A percentile compares a stretch with the other conserved stretches of the same genome.
These are phyloP conservation scores for Cylindrotheca closterium DNA, from an alignment of 108 stramenopile genomes.

Conservation along the genomic window DNA sequence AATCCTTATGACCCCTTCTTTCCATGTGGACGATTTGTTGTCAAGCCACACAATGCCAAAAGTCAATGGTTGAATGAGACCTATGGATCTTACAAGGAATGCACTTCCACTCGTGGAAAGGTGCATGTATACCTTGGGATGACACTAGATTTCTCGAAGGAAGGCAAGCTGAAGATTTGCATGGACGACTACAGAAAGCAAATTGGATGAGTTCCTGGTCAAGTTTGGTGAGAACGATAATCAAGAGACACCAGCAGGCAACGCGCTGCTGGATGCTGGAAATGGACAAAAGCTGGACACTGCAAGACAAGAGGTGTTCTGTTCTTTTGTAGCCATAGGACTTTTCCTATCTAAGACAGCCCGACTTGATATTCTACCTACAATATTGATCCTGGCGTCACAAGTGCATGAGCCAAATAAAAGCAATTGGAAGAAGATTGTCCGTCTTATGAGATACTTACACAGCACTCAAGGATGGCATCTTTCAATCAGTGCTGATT, in stretches of 20 bases:
- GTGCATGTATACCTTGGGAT: conserved; percentile 4
- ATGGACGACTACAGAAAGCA: neutral
- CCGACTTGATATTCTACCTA: conserved; percentile 2
- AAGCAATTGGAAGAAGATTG: neutral
- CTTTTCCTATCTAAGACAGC: conserved; percentile 2
- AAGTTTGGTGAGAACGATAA: no score
- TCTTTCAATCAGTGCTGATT: conserved; percentile 15
- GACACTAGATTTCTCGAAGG: conserved; percentile 24
- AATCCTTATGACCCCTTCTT: no score
- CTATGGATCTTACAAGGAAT: conserved; percentile 8
- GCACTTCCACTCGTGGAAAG: conserved; percentile 3
- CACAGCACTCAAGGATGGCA: conserved; percentile 7
- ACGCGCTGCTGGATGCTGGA: conserved; percentile 15
- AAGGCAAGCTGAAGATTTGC: neutral
- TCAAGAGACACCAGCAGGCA: conserved; percentile 3
- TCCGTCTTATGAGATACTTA: conserved; percentile 23
- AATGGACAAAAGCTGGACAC: conserved; percentile 9
- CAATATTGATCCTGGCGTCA: neutral
- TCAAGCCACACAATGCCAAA: conserved; percentile 11
- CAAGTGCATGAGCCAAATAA: neutral
- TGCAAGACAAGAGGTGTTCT: neutral
- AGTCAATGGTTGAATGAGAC: conserved; percentile 12
- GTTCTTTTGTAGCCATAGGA: neutral
- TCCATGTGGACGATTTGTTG: conserved; percentile 1
- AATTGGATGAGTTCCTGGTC: no score